Evolutionary conservation across 2,329 filamentous ascomycete species (phyloP), one percentile per base, ranked within the genome.

Genomic region (Drechmeria coniospora): DNA sequence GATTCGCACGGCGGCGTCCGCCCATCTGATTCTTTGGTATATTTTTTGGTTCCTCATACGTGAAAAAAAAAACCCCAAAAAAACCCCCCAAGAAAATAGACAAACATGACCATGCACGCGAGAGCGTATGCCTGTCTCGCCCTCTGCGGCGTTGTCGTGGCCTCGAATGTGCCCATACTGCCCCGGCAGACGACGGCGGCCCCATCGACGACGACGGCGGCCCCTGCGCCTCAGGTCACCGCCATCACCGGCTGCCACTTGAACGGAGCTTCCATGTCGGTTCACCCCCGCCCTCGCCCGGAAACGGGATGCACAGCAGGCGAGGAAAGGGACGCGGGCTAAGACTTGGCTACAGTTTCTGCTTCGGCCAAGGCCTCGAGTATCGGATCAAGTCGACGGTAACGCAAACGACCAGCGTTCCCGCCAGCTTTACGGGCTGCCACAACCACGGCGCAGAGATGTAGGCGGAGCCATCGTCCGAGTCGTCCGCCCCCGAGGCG

Each of bases 371-470:
- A 25, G 43, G 48, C 8, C 49, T 49, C 1, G 59, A 63, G 40
- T 64, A 57, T 29, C 37, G 50, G 20, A 51, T 63, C 14, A 51
- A 54, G 27, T 51, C 57, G 3, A 60, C 63, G 6, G 54, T 58
- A 3, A 77, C 67, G 4, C 60, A 59, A 12, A 71, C 65, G 2
- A 59, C 61, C 25, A 61, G 64, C 26, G 48, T 71, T 12, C 71
- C 75, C 1, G 55, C 72, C 0, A 52, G 65, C 28, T 79, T 72
- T 41, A 79, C 73, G 0, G 68, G 52, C 30, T 81, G 78, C 43
- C 75, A 82, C 45, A 41, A 51, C 1, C 74, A 81, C 47, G 72
- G 56, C 11, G 41, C 47, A 4, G 59, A 72, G 25, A 59, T 60
- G 70, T 79, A 54, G 40, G 64, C 24, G n/a, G n/a, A n/a, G n/a